Conservation (phyloP, 2,329 filamentous ascomycete genomes). For the Fusarium gaditjirri region DNA sequence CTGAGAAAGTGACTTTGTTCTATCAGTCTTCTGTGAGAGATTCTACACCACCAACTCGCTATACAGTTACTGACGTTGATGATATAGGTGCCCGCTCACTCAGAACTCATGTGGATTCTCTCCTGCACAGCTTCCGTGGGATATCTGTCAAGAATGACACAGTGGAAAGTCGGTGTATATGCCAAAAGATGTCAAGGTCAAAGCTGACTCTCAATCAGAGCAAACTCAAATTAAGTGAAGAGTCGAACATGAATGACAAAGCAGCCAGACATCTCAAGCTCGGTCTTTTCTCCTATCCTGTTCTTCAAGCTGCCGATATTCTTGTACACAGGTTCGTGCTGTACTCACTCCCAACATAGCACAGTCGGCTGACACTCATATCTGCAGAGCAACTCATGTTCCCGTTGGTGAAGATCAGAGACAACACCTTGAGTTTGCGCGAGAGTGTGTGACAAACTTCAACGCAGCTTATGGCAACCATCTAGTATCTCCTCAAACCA, state of each 20-base stretch:
- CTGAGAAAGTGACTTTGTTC: constrained; percentile 81
- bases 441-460: constrained; percentile 87
- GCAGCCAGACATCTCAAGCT: constrained; percentile 76
- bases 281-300: constrained; percentile 94
- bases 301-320: constrained; percentile 94
- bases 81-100: constrained; percentile 75
- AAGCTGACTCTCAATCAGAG: constrained; percentile 60
- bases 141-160: constrained; percentile 97
- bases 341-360: background rate
- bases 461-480: constrained; percentile 77
- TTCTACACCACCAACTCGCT: too few relatives aligned
- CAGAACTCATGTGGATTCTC: constrained; percentile 96
- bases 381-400: constrained; percentile 82
- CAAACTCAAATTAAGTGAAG: constrained; percentile 74
- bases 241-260: constrained; percentile 67
- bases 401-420: constrained; percentile 96
- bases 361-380: background rate
- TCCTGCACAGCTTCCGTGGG: constrained; percentile 92
- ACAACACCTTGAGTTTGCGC: constrained; percentile 93
- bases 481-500: constrained; percentile 73
- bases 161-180: constrained; percentile 81
- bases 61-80: too few relatives aligned
- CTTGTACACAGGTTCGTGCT: constrained; percentile 76
- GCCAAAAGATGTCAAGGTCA: background rate
- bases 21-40: constrained; percentile 77